Conservation (phyloP, 306 rosid species). For the Glycine latifolia region DNA sequence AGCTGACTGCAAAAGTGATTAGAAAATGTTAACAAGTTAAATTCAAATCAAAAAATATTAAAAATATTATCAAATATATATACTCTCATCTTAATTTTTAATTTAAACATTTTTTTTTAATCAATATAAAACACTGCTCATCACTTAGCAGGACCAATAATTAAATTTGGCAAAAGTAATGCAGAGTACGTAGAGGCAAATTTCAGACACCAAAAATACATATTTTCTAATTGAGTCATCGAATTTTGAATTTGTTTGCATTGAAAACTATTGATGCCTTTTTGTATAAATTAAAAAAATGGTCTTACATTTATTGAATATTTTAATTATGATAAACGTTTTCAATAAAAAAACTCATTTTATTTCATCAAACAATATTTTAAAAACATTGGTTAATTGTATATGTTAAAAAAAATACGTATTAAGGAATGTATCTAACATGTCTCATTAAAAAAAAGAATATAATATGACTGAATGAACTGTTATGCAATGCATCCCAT, state of each 20-base stretch:
- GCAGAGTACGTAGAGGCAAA: not conserved
- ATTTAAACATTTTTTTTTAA: not conserved
- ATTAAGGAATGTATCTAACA: not conserved
- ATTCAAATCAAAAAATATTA: not conserved
- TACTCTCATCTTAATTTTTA: not conserved
- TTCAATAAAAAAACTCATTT: too few relatives aligned
- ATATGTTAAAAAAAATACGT: not conserved
- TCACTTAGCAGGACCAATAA: not conserved
- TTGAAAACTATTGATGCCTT: not conserved
- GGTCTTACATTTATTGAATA: not conserved
- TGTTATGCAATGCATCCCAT: not conserved
- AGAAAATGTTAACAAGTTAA: not conserved
- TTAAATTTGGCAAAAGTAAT: constrained; percentile 22
- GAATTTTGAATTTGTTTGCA: not conserved
- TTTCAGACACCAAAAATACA: not conserved
- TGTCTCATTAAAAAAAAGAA: too few relatives aligned
- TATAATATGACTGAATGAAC: not conserved
- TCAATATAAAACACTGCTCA: not conserved
- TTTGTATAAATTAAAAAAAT: not conserved
- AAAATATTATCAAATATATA: not conserved
- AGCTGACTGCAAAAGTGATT: not conserved
- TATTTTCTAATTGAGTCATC: not conserved
- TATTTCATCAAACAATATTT: not conserved
- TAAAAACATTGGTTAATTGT: not conserved
- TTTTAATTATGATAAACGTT: not conserved